Conservation (phyloP, 768 basidiomycete genomes). For the Calvatia gigantea region DNA sequence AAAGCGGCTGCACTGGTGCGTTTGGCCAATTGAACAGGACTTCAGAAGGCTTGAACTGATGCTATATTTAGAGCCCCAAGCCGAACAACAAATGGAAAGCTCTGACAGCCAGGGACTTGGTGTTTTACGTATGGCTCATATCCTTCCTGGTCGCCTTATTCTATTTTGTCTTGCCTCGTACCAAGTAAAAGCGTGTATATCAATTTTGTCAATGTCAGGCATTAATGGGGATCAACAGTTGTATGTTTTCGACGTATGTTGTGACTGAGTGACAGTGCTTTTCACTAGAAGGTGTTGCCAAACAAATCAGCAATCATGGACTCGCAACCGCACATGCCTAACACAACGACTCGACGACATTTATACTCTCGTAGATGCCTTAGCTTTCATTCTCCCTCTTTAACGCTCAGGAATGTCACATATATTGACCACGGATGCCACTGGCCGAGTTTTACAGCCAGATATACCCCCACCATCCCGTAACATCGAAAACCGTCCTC, state of each 20-base stretch:
- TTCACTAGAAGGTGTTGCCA: constrained; percentile 1
- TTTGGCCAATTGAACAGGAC: too few relatives aligned
- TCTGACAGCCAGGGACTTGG: not conserved
- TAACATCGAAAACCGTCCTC: not conserved
- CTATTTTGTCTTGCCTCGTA: not conserved
- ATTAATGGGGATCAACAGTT: too few relatives aligned
- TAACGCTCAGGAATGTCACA: not conserved
- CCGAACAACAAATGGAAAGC: too few relatives aligned
- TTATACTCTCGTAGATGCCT: not conserved
- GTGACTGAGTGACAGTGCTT: not conserved
- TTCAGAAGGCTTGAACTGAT: too few relatives aligned
- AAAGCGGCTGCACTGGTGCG: too few relatives aligned
- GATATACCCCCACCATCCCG: not conserved
- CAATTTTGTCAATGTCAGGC: too few relatives aligned
- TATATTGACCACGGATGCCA: not conserved
- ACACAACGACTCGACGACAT: too few relatives aligned
- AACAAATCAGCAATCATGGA: not conserved
- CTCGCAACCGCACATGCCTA: too few relatives aligned
- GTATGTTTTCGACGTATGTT: not conserved
- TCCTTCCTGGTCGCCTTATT: not conserved
- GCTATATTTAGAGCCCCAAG: too few relatives aligned
- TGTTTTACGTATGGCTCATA: not conserved
- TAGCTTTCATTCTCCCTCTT: not conserved
- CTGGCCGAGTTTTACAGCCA: not conserved
- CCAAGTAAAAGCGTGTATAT: too few relatives aligned